These are phyloP conservation scores for Solanum sitiens DNA, from an alignment of 257 asterid species.

Conservation along the genomic window DNA sequence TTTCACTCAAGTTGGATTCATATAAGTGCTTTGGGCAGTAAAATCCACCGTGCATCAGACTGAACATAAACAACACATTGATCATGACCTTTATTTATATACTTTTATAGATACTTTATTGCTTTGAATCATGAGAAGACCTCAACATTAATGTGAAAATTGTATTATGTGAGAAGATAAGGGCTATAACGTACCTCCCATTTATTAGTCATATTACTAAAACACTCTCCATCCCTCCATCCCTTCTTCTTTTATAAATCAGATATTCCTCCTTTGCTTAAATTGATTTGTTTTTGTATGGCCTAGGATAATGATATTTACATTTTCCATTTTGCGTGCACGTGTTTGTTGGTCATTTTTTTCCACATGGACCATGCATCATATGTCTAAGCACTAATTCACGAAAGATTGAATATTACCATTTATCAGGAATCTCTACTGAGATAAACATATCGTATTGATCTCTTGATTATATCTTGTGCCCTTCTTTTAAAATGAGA, in stretches of 20 bases:
- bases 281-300: not conserved
- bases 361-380: not conserved
- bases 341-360: too few relatives aligned
- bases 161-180: not conserved
- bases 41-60: not conserved
- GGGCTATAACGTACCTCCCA: conserved; percentile 1
- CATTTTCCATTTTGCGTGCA: not conserved
- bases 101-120: too few relatives aligned
- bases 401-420: not conserved
- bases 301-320: not conserved
- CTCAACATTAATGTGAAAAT: not conserved
- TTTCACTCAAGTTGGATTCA: not conserved
- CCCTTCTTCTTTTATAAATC: not conserved
- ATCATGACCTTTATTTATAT: too few relatives aligned
- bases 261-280: not conserved
- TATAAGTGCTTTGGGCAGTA: not conserved
- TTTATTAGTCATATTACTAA: not conserved
- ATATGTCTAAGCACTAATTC: not conserved
- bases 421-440: not conserved
- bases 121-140: not conserved
- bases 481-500: not conserved
- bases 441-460: not conserved
- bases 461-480: not conserved
- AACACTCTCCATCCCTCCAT: not conserved
- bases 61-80: not conserved